These are phyloP conservation scores for Kwoniella shandongensis DNA, from an alignment of 768 basidiomycete species.

Conservation along the genomic window DNA sequence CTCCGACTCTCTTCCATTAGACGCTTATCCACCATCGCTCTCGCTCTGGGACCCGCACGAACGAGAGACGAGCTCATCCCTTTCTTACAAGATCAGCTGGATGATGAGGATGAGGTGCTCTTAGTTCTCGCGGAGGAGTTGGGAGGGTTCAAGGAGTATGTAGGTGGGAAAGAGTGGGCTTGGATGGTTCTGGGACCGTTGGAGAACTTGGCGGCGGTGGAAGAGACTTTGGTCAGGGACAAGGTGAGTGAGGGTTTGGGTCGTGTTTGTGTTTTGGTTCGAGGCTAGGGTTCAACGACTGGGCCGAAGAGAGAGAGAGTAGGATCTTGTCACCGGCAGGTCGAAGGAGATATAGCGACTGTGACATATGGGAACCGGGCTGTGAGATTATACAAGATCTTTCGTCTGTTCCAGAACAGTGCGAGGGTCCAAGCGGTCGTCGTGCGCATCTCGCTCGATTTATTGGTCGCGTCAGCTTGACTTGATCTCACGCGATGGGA, in stretches of 20 bases:
- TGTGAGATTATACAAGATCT: too few relatives aligned
- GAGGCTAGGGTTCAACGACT: too few relatives aligned
- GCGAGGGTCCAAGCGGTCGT: too few relatives aligned
- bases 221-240: constrained; percentile 96
- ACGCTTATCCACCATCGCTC: constrained; percentile 94
- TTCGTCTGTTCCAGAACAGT: too few relatives aligned
- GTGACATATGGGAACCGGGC: too few relatives aligned
- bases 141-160: constrained; percentile 90
- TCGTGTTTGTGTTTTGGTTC: too few relatives aligned
- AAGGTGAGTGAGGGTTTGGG: constrained; percentile 63
- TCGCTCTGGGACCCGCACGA: constrained; percentile 92
- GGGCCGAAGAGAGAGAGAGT: too few relatives aligned
- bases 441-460: too few relatives aligned
- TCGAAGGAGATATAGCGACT: too few relatives aligned
- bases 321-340: too few relatives aligned
- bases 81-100: constrained; percentile 97
- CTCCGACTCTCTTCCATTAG: constrained; percentile 94
- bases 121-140: constrained; percentile 93
- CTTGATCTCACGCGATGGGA: too few relatives aligned
- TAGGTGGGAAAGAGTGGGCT: constrained; percentile 83
- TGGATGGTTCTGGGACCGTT: constrained; percentile 86
- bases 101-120: constrained; percentile 98
- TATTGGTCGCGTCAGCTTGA: too few relatives aligned
- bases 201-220: constrained; percentile 92
- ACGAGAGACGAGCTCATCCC: constrained; percentile 92